Conservation (phyloP, 2,329 filamentous ascomycete genomes). For the Simplicillium aogashimaense region DNA sequence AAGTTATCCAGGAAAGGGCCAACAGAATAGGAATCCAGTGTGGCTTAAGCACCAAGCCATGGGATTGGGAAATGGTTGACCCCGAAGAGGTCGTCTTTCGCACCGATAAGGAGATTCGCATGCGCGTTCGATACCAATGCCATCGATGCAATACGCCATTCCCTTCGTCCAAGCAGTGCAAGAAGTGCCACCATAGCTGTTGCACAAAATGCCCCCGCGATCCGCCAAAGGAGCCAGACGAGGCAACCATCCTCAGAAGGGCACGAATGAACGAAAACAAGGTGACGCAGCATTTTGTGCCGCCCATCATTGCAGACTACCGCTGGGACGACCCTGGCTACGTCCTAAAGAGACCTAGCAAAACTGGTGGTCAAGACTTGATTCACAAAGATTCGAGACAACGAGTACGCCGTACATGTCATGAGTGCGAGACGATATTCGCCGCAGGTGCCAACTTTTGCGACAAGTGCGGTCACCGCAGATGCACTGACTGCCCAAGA, state of each 20-base stretch:
- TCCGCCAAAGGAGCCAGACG: slow-evolving; percentile 54
- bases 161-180: slow-evolving; percentile 62
- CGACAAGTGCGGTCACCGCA: slow-evolving; percentile 56
- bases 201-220: slow-evolving; percentile 74
- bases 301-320: slow-evolving; percentile 41
- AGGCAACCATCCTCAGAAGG: slow-evolving; percentile 59
- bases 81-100: slow-evolving; percentile 47
- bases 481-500: slow-evolving; percentile 73
- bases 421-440: slow-evolving; percentile 61
- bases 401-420: slow-evolving; percentile 66
- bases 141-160: slow-evolving; percentile 73
- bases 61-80: slow-evolving; percentile 38
- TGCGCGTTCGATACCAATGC: slow-evolving; percentile 70
- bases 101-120: slow-evolving; percentile 66
- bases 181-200: slow-evolving; percentile 66
- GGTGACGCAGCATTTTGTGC: slow-evolving; percentile 44
- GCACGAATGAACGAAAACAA: slow-evolving; percentile 39
- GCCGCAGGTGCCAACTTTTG: slow-evolving; percentile 51
- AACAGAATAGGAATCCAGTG: slow-evolving; percentile 21
- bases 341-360: slow-evolving; percentile 53
- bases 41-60: slow-evolving; percentile 44
- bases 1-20: slow-evolving; percentile 46
- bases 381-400: slow-evolving; percentile 64
- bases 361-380: slow-evolving; percentile 58
- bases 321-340: slow-evolving; percentile 34